A percentile compares a stretch with the other conserved stretches of the same genome.
Evolutionary conservation across 768 basidiomycete genomes (phyloP).

Genomic region (Tylopilus sp.): DNA sequence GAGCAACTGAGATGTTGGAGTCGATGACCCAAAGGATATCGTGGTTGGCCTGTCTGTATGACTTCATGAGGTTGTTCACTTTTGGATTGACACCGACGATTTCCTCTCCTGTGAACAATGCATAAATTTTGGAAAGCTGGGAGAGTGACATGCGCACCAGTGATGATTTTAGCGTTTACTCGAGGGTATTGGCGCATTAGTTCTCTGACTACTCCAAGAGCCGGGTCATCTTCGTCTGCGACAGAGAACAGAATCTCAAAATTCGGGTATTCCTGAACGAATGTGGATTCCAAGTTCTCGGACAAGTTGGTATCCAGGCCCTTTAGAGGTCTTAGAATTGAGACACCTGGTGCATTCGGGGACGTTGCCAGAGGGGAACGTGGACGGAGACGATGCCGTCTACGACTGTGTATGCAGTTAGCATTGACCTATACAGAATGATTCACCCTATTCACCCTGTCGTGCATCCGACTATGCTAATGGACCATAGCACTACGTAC

Average conservation of each 20-base stretch:
- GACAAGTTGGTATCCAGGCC: constrained; percentile 94
- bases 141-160: constrained; percentile 50
- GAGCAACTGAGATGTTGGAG: constrained; percentile 82
- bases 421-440: background rate
- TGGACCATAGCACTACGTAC: constrained; percentile 60
- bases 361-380: constrained; percentile 58
- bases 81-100: constrained; percentile 92
- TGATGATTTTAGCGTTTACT: constrained; percentile 67
- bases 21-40: constrained; percentile 97
- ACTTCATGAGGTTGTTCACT: constrained; percentile 90
- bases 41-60: constrained; percentile 75
- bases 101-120: constrained; percentile 59
- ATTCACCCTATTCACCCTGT: constrained; percentile 59
- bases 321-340: constrained; percentile 90
- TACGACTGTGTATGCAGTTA: constrained; percentile 50
- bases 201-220: constrained; percentile 76
- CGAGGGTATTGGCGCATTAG: constrained; percentile 75
- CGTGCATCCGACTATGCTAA: constrained; percentile 64
- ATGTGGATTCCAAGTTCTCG: constrained; percentile 93
- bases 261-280: constrained; percentile 86
- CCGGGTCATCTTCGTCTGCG: constrained; percentile 85
- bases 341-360: constrained; percentile 74
- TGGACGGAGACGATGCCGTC: constrained; percentile 67
- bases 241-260: constrained; percentile 91
- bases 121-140: background rate